A percentile compares a stretch with the other conserved stretches of the same genome.
phyloP scores from a whole-genome alignment of 805 yeast species.

The Candida sakaeoensis region DNA sequence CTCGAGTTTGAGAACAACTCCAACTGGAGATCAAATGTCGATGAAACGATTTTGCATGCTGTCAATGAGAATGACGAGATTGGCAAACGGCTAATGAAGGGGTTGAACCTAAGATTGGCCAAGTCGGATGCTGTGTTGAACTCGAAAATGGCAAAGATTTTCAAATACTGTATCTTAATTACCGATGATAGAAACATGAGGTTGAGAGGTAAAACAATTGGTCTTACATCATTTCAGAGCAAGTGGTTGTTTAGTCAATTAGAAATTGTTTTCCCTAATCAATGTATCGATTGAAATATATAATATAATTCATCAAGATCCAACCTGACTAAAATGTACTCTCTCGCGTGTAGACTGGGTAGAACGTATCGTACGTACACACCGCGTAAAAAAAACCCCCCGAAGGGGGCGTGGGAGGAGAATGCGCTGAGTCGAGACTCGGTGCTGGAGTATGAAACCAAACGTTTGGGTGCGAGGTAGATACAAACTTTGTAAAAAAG shows the following conservation, averaged over 20 bases:
- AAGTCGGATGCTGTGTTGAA: constrained; percentile 18
- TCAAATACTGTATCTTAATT: constrained; percentile 58
- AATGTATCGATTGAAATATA: constrained; percentile 47
- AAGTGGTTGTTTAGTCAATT: constrained; percentile 57
- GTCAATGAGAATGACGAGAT: constrained; percentile 41
- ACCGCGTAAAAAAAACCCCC: no score
- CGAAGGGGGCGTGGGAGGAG: no score
- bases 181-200: constrained; percentile 77
- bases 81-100: constrained; percentile 38
- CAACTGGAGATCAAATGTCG: constrained; percentile 70
- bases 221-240: constrained; percentile 52
- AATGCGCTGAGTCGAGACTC: no score
- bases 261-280: constrained; percentile 43
- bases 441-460: no score
- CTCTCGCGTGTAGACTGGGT: no score
- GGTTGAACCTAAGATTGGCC: constrained; percentile 26
- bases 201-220: constrained; percentile 57
- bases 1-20: constrained; percentile 70
- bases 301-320: no score
- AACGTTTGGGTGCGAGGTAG: no score
- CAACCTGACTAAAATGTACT: no score
- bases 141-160: constrained; percentile 38
- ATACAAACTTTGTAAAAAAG: no score
- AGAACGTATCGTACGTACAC: no score
- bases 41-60: constrained; percentile 59